A percentile compares a stretch with the other conserved stretches of the same genome.
These are phyloP conservation scores for Corniculantispora saksenae DNA, from an alignment of 2,329 filamentous ascomycete genomes.

Conservation along the genomic window DNA sequence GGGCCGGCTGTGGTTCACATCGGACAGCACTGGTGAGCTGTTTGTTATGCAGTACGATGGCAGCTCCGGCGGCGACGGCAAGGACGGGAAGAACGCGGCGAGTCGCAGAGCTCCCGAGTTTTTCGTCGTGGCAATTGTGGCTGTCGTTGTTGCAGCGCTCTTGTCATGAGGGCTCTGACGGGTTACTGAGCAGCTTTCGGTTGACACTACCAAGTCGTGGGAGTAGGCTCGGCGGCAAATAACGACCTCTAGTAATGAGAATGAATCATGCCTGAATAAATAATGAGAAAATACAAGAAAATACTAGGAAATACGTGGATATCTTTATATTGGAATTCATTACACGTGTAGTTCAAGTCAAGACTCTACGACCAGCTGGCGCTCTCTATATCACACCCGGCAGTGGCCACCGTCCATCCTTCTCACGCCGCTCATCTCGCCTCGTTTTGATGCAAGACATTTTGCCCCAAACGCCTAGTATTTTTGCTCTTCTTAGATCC, in stretches of 20 bases:
- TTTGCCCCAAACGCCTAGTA: constrained; percentile 2
- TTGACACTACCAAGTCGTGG: too few species aligned
- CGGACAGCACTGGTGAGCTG: constrained; percentile 66
- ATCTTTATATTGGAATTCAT: constrained; percentile 13
- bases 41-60: constrained; percentile 50
- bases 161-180: background rate
- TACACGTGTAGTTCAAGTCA: constrained; percentile 15
- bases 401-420: background rate
- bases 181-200: too few species aligned
- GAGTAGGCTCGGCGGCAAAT: background rate
- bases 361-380: background rate
- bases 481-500: background rate
- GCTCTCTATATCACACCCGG: background rate
- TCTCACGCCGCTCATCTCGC: background rate
- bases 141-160: constrained; percentile 24
- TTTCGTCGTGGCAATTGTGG: constrained; percentile 22
- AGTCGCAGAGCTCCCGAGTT: background rate
- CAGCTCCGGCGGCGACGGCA: constrained; percentile 18
- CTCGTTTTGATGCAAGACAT: background rate
- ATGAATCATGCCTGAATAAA: background rate
- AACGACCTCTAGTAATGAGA: background rate
- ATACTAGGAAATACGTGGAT: background rate
- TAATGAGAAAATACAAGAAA: background rate
- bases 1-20: constrained; percentile 62
- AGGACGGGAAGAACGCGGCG: constrained; percentile 8